Percentiles rank a stretch among this genome's conserved stretches.
Evolutionary conservation across 2,329 filamentous ascomycete genomes (phyloP).

Genomic region (Nectriaceae sp.): DNA sequence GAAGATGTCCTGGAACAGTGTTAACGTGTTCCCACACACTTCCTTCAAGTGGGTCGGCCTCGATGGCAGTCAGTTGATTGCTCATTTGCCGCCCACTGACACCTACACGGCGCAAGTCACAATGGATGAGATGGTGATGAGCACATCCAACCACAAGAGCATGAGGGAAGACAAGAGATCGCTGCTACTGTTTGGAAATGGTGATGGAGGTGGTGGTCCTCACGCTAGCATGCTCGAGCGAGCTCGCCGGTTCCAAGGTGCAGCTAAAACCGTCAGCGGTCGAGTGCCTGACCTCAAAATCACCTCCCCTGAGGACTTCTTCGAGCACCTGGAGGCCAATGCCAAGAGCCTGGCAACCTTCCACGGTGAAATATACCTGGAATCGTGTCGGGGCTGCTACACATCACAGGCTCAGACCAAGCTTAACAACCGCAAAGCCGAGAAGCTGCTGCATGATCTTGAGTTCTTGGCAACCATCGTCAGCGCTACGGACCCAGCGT

Average conservation of each 20-base stretch:
- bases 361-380: conserved; percentile 72
- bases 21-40: conserved; percentile 72
- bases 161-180: not conserved
- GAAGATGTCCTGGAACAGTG: conserved; percentile 74
- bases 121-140: conserved; percentile 52
- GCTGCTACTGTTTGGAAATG: not conserved
- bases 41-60: conserved; percentile 72
- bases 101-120: conserved; percentile 68
- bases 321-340: conserved; percentile 61
- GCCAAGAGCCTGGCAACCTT: conserved; percentile 63
- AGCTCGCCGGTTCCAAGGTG: conserved; percentile 63
- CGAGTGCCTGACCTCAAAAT: not conserved
- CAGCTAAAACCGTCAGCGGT: conserved; percentile 61
- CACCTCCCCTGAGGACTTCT: conserved; percentile 67
- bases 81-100: conserved; percentile 60
- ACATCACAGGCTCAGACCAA: conserved; percentile 72
- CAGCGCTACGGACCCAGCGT: conserved; percentile 53
- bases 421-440: conserved; percentile 63
- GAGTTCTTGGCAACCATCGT: conserved; percentile 66
- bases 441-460: conserved; percentile 65
- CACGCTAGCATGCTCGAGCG: conserved; percentile 43
- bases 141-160: not conserved
- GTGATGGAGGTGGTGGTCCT: conserved; percentile 20
- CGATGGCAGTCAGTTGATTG: conserved; percentile 69
- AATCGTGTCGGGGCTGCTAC: conserved; percentile 68